Evolutionary conservation across 768 basidiomycete genomes (phyloP).

Genomic region (Dictyophora rubrovolvata): DNA sequence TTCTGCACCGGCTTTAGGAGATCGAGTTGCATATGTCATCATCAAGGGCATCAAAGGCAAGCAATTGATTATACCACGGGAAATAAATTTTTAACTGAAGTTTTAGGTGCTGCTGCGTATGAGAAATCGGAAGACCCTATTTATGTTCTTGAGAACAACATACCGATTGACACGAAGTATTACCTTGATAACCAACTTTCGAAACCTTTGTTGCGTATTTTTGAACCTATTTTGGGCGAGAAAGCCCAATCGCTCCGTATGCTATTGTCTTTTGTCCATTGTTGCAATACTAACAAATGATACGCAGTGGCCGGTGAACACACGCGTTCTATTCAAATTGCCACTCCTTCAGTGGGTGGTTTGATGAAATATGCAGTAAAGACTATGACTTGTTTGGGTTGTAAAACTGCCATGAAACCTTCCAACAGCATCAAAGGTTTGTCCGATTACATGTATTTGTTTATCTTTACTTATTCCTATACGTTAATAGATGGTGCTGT

Average conservation of each 20-base stretch:
- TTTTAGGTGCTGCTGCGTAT: constrained; percentile 84
- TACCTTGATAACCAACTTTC: constrained; percentile 97
- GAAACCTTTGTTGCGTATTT: constrained; percentile 94
- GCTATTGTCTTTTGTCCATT: background rate
- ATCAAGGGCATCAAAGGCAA: constrained; percentile 90
- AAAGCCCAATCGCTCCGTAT: constrained; percentile 74
- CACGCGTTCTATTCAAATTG: constrained; percentile 90
- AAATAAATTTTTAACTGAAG: background rate
- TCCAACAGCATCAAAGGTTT: constrained; percentile 68
- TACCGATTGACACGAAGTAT: constrained; percentile 96
- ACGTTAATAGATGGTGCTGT: constrained; percentile 67
- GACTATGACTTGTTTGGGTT: constrained; percentile 89
- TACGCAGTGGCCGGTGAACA: constrained; percentile 85
- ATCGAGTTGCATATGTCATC: constrained; percentile 98
- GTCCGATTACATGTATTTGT: constrained; percentile 17
- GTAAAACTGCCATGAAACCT: constrained; percentile 76
- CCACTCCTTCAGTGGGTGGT: constrained; percentile 92
- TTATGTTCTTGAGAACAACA: constrained; percentile 94
- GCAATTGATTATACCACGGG: background rate
- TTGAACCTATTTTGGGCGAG: constrained; percentile 94
- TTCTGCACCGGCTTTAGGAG: constrained; percentile 94
- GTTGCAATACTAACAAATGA: constrained; percentile 7
- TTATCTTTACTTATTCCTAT: background rate
- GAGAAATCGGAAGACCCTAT: constrained; percentile 98
- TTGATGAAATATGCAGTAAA: constrained; percentile 99